phyloP scores from a whole-genome alignment of 23 red algal genomes.

The Porphyridium purpureum region DNA sequence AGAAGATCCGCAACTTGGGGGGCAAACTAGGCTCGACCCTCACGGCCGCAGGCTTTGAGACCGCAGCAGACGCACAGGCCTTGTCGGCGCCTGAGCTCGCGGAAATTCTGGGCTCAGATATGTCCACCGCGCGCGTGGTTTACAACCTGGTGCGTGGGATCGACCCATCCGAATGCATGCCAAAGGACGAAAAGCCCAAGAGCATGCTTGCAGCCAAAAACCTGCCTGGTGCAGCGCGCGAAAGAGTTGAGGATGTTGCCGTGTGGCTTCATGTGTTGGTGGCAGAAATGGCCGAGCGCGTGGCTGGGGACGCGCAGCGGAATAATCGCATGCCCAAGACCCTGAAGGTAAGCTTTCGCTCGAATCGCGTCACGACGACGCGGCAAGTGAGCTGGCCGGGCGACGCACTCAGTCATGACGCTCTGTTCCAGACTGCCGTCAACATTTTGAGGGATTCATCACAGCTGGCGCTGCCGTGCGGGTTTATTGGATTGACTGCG shows the following conservation, averaged over 20 bases:
- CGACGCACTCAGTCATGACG: not conserved
- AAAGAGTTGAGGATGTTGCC: conserved; percentile 4
- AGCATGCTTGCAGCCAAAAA: conserved; percentile 62
- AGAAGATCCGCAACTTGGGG: conserved; percentile 52
- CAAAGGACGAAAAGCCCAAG: conserved; percentile 26
- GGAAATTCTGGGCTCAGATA: not conserved
- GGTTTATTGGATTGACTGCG: not conserved
- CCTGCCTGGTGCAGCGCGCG: conserved; percentile 4
- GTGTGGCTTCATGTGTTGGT: conserved; percentile 44
- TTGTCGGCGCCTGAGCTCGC: not conserved
- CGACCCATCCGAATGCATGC: conserved; percentile 42
- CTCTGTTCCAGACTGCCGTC: no score
- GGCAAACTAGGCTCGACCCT: conserved; percentile 45
- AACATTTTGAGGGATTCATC: not conserved
- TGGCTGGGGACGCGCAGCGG: conserved; percentile 13
- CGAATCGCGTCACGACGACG: not conserved
- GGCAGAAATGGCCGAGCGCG: conserved; percentile 27
- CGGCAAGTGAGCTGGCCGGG: not conserved
- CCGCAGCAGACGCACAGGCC: conserved; percentile 8
- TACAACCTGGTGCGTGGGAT: conserved; percentile 31
- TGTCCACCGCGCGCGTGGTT: not conserved
- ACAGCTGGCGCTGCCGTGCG: not conserved
- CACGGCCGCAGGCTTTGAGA: not conserved
- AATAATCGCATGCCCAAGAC: conserved; percentile 2
- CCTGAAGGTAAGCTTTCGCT: not conserved